Conservation (phyloP, 2,329 filamentous ascomycete species). For the Diaporthe helianthi region DNA sequence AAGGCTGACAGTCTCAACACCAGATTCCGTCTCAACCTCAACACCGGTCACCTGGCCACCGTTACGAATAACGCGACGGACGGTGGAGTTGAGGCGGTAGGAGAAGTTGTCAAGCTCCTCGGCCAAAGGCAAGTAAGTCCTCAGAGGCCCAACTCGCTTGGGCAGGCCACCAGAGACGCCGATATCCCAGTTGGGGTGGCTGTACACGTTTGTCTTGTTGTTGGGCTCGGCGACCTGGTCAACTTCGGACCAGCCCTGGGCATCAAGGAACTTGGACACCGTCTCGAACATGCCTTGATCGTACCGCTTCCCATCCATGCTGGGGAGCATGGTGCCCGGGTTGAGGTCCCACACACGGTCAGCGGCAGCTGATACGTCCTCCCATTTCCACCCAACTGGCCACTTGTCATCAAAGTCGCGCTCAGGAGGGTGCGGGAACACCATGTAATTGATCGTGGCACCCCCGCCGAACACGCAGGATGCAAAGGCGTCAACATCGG, state of each 20-base stretch:
- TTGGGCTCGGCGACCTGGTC: constrained; percentile 32
- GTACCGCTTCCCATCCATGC: constrained; percentile 37
- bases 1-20: constrained; percentile 20
- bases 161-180: constrained; percentile 24
- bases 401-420: constrained; percentile 41
- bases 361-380: constrained; percentile 38
- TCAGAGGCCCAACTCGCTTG: constrained; percentile 34
- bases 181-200: constrained; percentile 13
- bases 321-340: constrained; percentile 39
- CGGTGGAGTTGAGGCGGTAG: constrained; percentile 37
- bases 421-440: constrained; percentile 4
- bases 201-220: constrained; percentile 30
- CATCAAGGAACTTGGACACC: constrained; percentile 24
- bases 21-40: constrained; percentile 4
- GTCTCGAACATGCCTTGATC: constrained; percentile 31
- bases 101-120: constrained; percentile 36
- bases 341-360: constrained; percentile 39
- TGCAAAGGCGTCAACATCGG: constrained; percentile 10
- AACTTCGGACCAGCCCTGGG: constrained; percentile 29
- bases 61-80: constrained; percentile 35
- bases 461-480: constrained; percentile 9
- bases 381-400: constrained; percentile 41
- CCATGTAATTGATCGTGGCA: constrained; percentile 16
- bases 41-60: constrained; percentile 26
- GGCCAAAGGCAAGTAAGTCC: constrained; percentile 36